Evolutionary conservation across 2,329 filamentous ascomycete species (phyloP), one percentile per base, ranked within the genome.

Genomic region (Cordyceps cicadae): DNA sequence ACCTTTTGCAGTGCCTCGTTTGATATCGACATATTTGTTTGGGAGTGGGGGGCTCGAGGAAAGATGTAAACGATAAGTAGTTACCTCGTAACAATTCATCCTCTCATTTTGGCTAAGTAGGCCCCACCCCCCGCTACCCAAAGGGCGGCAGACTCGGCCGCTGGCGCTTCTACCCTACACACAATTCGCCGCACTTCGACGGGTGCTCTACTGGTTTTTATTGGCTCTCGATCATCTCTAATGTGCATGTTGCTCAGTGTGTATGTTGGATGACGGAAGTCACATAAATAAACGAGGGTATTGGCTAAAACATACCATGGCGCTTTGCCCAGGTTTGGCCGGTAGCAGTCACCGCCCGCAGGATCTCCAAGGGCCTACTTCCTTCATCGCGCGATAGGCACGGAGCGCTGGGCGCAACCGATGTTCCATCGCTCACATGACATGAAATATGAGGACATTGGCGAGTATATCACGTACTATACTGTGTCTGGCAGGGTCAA

Each of bases 1-100:
- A 93, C 93, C 87, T 97, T 96, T 73, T 96, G 90, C 65, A 97
- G 80, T 62, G 92, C 92, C 77, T 96, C 90, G 70, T 95, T 96
- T 59, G 92, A 88, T 68, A 97, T 94, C 59, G 93, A 90, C 93
- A 97, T 97, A 56, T 68, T 82, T 69, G 62, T 54, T 48, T 56
- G n/a, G 12, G 43, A 45, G 34, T 14, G 34, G 34, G 34, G 6
- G 11, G 17, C 15, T 29, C 21, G 24, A 17, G n/a, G 17, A 32
- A 17, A 43, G 14, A 17, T 29, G 17, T 49, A 8, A 55, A 9
- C 21, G 21, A 43, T 19, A n/a, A n/a, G 39, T n/a, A 29, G 19
- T 12, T n/a, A 21, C 4, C 15, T 3, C 5, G 37, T 24, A 3
- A 29, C 37, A 2, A 43, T 19, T 5, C 37, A 24, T 51, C 49